Percentiles rank a stretch among this genome's conserved stretches.
phyloP scores from a whole-genome alignment of 306 rosid genomes.

The Hylodesmum podocarpum region DNA sequence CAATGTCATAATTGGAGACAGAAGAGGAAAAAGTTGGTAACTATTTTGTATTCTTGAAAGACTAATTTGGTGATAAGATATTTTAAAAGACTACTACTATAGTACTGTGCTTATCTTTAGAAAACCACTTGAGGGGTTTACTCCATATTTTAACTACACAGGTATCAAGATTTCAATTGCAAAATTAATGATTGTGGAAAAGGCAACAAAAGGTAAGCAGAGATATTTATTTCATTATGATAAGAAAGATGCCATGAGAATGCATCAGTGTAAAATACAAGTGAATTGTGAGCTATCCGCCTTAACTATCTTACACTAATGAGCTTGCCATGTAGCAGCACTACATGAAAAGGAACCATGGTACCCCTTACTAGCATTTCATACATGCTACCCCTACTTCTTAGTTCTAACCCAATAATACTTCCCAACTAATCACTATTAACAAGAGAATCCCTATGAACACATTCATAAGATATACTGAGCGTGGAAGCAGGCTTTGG shows the following conservation, averaged over 20 bases:
- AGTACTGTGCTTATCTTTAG: background rate
- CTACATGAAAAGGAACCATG: conserved; percentile 8
- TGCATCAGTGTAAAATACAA: background rate
- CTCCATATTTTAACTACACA: background rate
- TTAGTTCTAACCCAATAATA: conserved; percentile 28
- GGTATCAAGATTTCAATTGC: background rate
- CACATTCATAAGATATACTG: conserved; percentile 29
- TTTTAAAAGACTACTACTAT: background rate
- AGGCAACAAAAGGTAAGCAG: background rate
- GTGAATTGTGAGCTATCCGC: background rate
- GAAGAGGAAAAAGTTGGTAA: background rate
- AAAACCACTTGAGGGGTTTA: background rate
- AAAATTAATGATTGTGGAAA: background rate
- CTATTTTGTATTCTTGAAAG: background rate
- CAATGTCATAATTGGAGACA: background rate
- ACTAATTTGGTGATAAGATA: background rate
- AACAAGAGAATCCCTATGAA: conserved; percentile 35
- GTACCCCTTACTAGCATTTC: background rate
- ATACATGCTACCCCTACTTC: conserved; percentile 16
- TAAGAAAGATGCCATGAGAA: conserved; percentile 7
- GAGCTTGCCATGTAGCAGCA: background rate
- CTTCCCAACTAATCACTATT: conserved; percentile 25
- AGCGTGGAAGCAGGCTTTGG: conserved; percentile 36
- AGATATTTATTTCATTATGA: conserved; percentile 5
- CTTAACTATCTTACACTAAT: background rate